Base-by-base conservation (phyloP, 352 stramenopile genomes). In the Pythium utonaiense region DNA sequence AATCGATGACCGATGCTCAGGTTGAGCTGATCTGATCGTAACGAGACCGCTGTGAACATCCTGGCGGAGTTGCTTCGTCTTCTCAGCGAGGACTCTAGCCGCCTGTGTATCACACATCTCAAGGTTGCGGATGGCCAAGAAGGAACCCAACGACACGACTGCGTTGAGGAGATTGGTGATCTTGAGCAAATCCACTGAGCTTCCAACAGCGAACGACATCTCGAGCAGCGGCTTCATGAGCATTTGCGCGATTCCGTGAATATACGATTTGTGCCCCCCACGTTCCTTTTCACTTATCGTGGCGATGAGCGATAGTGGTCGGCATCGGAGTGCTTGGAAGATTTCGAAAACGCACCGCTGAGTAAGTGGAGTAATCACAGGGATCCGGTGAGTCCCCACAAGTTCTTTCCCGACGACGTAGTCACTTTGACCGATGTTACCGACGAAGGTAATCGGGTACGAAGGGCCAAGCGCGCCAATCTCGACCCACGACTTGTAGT, bases 341-440 rank as follows among this genome's bases (percentile, higher is more conserved):
- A 89, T 62, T 6, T 74, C 69, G 33, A 77, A 89, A 7, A 60
- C 54, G 47, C 80, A 88, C 2, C 77, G 64, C 21, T 88, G 60
- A 0, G 77, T 80, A n/a, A 88, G 66, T 0, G 77, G 77, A 5
- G 74, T 74, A 21, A 89, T 22, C 3, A 80, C 41, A 1, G 62
- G 53, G 22, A 80, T 34, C 10, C 76, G 68, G 7, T 27, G 30
- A 47, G 55, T 77, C 13, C 74, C 74, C 6, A 77, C 60, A 48
- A 75, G 83, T n/a, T 89, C 80, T 30, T 71, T 70, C 1, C 80
- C 77, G n/a, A 88, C 53, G 0, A 56, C 34, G 13, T 84, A 63
- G 5, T 83, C 60, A 1, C 83, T 38, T 24, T 83, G 70, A 13
- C 67, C 70, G n/a, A 81, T 55, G 44, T 74, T 60, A 1, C 60